Evolutionary conservation across 257 asterid genomes (phyloP), one percentile per base, ranked within the genome.

Genomic region (Parsonsia alboflavescens): DNA sequence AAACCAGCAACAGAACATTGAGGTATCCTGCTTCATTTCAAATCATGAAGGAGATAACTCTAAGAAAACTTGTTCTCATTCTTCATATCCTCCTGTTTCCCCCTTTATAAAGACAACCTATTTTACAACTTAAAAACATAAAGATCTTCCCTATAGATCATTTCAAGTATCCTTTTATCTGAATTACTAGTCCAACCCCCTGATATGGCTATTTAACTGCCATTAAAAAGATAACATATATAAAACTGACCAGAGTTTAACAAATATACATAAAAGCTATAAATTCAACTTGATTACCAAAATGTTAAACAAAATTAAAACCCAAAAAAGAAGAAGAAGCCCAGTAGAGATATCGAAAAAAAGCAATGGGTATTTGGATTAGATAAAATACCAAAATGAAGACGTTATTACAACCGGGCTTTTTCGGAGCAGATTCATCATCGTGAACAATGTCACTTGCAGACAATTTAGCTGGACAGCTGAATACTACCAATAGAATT

Each of bases 391-490:
- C 98, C 96, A 91, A 86, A 70, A 93, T 90, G 75, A 91, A 93
- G 76, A 87, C 89, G 76, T 93, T 93, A 78, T 86, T 93, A 64
- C 98, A 93, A 28, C 98, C 98, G 59, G 98, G 98, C 77, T 90
- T 91, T 66, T 89, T 88, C 30, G 98, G 98, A 28, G 83, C 79
- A 16, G 67, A 71, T 50, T 83, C 77, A 39, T 80, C 75, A 42
- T 83, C 82, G 56, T 93, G 96, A 80, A 93, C 95, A 76, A 91
- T 93, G 80, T 93, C 98, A 72, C 96, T 92, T 28, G 90, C 96
- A 11, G 77, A 78, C 53, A 88, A 95, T 79, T 48, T 48, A 56
- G 74, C 80, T 33, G 85, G 85, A 52, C 52, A 69, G 75, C 58
- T 74, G 5, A 87, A 71, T 8, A 83, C 73, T 63, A 81, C 72